phyloP scores from a whole-genome alignment of 805 yeast genomes.

The Lipomyces spencermartinsiae region DNA sequence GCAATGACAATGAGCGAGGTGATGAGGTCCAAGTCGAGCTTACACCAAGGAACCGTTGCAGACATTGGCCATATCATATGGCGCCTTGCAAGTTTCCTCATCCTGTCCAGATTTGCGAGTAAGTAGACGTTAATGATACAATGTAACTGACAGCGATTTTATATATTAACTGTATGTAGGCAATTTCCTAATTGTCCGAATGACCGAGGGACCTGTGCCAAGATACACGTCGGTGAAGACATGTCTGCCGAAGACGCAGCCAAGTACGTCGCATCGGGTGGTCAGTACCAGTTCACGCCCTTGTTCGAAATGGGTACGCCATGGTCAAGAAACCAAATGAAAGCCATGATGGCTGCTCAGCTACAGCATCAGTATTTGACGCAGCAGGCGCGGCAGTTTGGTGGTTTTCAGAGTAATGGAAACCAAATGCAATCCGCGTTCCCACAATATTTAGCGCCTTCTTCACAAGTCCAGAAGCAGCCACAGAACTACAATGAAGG shows the following conservation, averaged over 20 bases:
- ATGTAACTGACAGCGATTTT: background rate
- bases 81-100: constrained; percentile 72
- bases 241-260: constrained; percentile 63
- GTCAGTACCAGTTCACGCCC: constrained; percentile 24
- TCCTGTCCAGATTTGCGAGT: constrained; percentile 77
- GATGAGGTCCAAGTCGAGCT: constrained; percentile 1
- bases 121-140: constrained; percentile 36
- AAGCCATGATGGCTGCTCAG: background rate
- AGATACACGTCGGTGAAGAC: constrained; percentile 85
- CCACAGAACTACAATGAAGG: background rate
- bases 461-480: background rate
- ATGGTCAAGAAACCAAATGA: background rate
- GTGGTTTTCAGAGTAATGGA: background rate
- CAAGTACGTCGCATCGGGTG: constrained; percentile 55
- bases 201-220: constrained; percentile 81
- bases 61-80: constrained; percentile 47
- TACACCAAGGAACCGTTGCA: constrained; percentile 39
- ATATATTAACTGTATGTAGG: constrained; percentile 1
- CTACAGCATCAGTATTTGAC: background rate
- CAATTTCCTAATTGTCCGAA: constrained; percentile 76
- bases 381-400: background rate
- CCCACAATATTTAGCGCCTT: background rate
- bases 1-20: constrained; percentile 10
- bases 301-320: constrained; percentile 24
- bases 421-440: constrained; percentile 4